Evolutionary conservation across 1,284 basidiomycete species (phyloP).

Genomic region (Rhodotorula sp.): DNA sequence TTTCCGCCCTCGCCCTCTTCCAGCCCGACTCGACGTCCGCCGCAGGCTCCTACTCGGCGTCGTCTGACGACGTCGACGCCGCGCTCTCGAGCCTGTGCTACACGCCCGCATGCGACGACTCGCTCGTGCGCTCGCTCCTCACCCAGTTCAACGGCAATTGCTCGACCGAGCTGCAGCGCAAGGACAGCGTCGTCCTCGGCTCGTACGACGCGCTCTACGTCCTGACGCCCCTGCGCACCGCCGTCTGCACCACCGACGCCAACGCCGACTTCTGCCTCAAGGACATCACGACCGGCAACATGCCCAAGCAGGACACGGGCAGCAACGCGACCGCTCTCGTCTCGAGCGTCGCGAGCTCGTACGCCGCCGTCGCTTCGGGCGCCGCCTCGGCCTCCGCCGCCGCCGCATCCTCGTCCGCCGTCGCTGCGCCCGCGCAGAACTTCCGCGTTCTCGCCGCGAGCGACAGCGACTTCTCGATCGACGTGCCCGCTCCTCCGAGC

Average conservation of each 20-base stretch:
- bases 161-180: conserved; percentile 64
- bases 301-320: conserved; percentile 23
- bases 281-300: conserved; percentile 26
- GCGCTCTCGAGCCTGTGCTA: conserved; percentile 66
- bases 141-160: conserved; percentile 70
- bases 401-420: background rate
- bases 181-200: conserved; percentile 48
- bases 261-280: conserved; percentile 59
- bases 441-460: conserved; percentile 15
- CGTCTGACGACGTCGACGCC: conserved; percentile 52
- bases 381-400: background rate
- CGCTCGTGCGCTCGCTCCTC: conserved; percentile 63
- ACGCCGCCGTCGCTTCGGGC: conserved; percentile 6
- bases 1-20: conserved; percentile 64
- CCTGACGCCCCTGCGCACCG: conserved; percentile 63
- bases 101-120: conserved; percentile 60
- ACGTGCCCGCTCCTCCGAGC: conserved; percentile 19
- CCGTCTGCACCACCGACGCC: conserved; percentile 71
- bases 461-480: conserved; percentile 1
- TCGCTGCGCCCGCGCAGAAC: conserved; percentile 2
- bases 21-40: conserved; percentile 48
- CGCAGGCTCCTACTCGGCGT: conserved; percentile 1
- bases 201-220: conserved; percentile 78
- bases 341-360: conserved; percentile 5
- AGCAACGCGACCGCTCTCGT: conserved; percentile 9